phyloP scores from a whole-genome alignment of 2,329 filamentous ascomycete species.

The Aspergillus sojae region DNA sequence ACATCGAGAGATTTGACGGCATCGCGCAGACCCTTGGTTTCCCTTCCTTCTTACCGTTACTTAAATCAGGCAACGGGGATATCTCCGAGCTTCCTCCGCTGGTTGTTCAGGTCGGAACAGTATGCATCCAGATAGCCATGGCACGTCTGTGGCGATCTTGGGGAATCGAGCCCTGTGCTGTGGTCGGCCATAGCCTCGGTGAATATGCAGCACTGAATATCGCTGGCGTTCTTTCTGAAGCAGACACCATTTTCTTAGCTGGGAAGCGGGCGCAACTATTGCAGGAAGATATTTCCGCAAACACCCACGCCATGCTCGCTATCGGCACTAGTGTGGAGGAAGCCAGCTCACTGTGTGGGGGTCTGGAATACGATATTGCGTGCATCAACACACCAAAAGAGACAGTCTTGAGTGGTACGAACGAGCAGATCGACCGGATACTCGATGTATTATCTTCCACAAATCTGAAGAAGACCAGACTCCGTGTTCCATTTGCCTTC shows the following conservation, averaged over 20 bases:
- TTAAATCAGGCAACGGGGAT: constrained; percentile 35
- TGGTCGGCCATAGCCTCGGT: constrained; percentile 47
- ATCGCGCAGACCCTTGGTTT: constrained; percentile 38
- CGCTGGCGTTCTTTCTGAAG: constrained; percentile 38
- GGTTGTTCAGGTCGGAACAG: constrained; percentile 41
- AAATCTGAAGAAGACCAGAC: constrained; percentile 44
- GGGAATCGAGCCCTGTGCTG: constrained; percentile 41
- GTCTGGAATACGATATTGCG: constrained; percentile 34
- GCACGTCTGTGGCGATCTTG: constrained; percentile 38
- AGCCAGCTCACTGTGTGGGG: constrained; percentile 59
- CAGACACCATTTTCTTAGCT: constrained; percentile 55
- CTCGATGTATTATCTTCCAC: constrained; percentile 37
- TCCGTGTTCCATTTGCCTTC: constrained; percentile 51
- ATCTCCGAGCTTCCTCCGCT: constrained; percentile 29
- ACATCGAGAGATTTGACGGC: constrained; percentile 35
- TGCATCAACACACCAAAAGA: constrained; percentile 49
- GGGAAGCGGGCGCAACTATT: constrained; percentile 46
- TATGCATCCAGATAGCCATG: constrained; percentile 45
- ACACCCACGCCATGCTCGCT: constrained; percentile 50
- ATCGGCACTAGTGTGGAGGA: constrained; percentile 38
- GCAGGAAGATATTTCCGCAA: constrained; percentile 36
- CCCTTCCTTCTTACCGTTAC: constrained; percentile 39
- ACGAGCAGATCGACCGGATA: constrained; percentile 40
- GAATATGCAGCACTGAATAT: constrained; percentile 43
- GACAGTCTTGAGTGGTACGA: constrained; percentile 46